Evolutionary conservation across 495 filamentous ascomycete genomes (phyloP).

Genomic region (Penicillium atrosanguineum): DNA sequence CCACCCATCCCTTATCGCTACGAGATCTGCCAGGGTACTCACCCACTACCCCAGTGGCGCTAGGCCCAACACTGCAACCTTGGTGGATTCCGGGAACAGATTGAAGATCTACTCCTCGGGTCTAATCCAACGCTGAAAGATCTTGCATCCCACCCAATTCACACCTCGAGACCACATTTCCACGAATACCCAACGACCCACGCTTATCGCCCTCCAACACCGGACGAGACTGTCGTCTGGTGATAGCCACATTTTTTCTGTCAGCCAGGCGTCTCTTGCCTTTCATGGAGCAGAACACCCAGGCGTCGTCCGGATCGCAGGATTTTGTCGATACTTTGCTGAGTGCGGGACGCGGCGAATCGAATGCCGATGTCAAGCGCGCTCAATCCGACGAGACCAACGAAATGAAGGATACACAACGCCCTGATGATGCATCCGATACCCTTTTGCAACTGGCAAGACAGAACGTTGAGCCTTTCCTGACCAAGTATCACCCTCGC

Average conservation of each 20-base stretch:
- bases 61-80: constrained; percentile 1
- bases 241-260: neutral
- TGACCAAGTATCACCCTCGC: constrained; percentile 79
- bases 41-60: constrained; percentile 1
- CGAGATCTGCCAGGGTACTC: constrained; percentile 16
- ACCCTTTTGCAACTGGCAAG: constrained; percentile 47
- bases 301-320: neutral
- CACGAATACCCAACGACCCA: neutral
- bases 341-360: constrained; percentile 7
- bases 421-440: constrained; percentile 11
- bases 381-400: constrained; percentile 16
- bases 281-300: neutral
- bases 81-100: neutral
- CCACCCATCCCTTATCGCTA: neutral
- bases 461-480: constrained; percentile 71
- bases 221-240: neutral
- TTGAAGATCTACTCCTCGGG: neutral
- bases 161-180: neutral
- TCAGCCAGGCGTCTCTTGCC: neutral
- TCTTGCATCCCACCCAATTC: neutral
- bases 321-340: neutral
- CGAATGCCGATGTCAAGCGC: constrained; percentile 25
- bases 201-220: neutral
- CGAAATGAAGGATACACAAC: constrained; percentile 7
- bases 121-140: neutral